A percentile compares a stretch with the other conserved stretches of the same genome.
Evolutionary conservation across 75 land plant genomes (phyloP).

Genomic region (Pinus tabuliformis): DNA sequence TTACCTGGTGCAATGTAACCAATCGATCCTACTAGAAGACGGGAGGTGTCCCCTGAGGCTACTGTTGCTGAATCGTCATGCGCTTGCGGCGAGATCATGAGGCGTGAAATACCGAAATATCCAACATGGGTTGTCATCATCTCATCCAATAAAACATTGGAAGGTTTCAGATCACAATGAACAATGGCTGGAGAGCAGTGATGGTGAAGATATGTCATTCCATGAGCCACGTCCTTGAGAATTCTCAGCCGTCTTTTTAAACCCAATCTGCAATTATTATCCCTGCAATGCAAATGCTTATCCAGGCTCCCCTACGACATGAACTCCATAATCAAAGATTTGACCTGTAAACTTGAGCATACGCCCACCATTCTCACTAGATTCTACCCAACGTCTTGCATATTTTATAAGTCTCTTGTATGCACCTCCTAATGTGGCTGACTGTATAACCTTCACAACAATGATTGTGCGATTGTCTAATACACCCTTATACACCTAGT

Average conservation of each 20-base stretch:
- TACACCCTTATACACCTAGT: neutral
- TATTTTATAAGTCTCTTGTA: neutral
- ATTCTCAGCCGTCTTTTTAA: neutral
- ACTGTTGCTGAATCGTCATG: too few relatives aligned
- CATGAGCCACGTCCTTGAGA: neutral
- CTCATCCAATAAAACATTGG: neutral
- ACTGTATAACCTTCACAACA: neutral
- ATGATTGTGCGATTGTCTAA: neutral
- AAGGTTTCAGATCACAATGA: neutral
- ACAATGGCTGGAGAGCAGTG: neutral
- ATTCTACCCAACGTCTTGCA: conserved; percentile 19
- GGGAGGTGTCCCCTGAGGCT: neutral
- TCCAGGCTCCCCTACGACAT: conserved; percentile 51
- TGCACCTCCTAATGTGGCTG: neutral
- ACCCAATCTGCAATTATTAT: neutral
- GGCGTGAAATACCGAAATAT: neutral
- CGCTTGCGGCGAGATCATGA: neutral
- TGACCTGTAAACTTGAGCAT: conserved; percentile 23
- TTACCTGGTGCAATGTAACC: neutral
- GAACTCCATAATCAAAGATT: conserved; percentile 42
- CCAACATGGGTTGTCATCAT: neutral
- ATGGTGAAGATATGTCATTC: neutral
- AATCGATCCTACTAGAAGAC: neutral
- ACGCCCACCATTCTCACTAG: conserved; percentile 37
- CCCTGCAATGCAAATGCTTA: conserved; percentile 15